Percentiles rank a stretch among this genome's conserved stretches.
Conservation (phyloP, 2,329 filamentous ascomycete species). For the Sporothrix schenckii region DNA sequence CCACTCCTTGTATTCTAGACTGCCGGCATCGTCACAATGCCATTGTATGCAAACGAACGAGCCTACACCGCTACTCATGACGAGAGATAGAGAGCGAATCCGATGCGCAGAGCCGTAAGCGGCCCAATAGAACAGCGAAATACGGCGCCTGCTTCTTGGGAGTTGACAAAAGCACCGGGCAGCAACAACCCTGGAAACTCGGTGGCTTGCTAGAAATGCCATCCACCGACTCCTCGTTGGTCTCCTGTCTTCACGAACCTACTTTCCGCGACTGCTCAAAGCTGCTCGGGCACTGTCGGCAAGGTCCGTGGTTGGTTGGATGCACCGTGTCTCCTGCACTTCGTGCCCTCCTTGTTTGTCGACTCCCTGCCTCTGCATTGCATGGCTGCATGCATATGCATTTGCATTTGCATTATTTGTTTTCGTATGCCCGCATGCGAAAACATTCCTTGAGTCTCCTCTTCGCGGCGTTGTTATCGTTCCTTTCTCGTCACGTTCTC, state of each 20-base stretch:
- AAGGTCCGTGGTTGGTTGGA: not conserved
- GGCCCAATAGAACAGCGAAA: too few species aligned
- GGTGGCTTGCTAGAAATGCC: not conserved
- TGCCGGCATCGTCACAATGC: too few species aligned
- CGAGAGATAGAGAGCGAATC: not conserved
- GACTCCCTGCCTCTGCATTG: constrained; percentile 3
- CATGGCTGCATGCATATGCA: constrained; percentile 4
- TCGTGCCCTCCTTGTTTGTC: not conserved
- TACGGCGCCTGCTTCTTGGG: too few species aligned
- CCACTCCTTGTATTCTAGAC: too few species aligned
- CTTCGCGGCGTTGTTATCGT: not conserved
- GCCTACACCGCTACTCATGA: not conserved
- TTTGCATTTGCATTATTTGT: not conserved
- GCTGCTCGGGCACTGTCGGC: not conserved
- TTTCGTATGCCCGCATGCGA: not conserved
- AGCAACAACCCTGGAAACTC: not conserved
- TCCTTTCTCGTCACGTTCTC: not conserved
- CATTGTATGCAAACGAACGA: not conserved
- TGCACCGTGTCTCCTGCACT: not conserved
- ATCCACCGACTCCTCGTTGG: not conserved
- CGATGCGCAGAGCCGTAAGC: not conserved
- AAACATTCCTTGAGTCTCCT: not conserved
- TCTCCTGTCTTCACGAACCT: not conserved
- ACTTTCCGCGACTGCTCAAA: not conserved
- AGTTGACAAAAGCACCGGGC: too few species aligned